Percentiles rank a stretch among this genome's conserved stretches.
Evolutionary conservation across 805 yeast genomes (phyloP).

Genomic region (Candida incommunis): DNA sequence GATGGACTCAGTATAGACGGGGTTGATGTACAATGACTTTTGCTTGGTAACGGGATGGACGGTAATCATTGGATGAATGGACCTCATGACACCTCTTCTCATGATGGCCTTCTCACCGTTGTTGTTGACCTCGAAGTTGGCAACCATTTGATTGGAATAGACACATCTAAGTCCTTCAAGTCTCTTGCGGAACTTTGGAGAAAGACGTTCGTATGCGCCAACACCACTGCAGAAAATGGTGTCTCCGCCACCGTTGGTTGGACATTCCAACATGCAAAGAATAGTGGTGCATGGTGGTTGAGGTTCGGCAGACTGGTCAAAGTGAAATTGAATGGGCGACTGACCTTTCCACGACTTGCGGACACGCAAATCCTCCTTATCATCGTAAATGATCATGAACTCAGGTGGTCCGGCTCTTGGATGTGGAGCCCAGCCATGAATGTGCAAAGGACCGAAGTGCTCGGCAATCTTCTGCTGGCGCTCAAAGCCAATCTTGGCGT

Average conservation of each 20-base stretch:
- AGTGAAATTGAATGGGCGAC: conserved; percentile 41
- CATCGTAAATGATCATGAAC: conserved; percentile 17
- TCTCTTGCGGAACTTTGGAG: conserved; percentile 42
- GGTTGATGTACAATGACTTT: conserved; percentile 30
- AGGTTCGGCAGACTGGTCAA: conserved; percentile 60
- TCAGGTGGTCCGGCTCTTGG: conserved; percentile 45
- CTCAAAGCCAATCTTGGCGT: conserved; percentile 37
- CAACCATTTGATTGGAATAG: conserved; percentile 36
- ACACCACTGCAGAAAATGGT: conserved; percentile 46
- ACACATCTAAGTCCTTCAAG: conserved; percentile 41
- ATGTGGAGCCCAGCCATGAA: conserved; percentile 29
- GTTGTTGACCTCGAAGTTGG: background rate
- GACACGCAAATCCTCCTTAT: conserved; percentile 11
- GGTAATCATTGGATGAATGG: conserved; percentile 36
- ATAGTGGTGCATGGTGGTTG: conserved; percentile 56
- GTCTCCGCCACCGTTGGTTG: conserved; percentile 48
- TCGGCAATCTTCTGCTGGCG: conserved; percentile 46
- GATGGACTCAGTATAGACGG: conserved; percentile 39
- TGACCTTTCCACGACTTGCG: conserved; percentile 17
- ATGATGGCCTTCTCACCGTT: conserved; percentile 17
- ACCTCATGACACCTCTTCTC: conserved; percentile 33
- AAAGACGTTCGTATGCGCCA: conserved; percentile 51
- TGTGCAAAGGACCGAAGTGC: conserved; percentile 47
- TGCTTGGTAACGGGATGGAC: conserved; percentile 36
- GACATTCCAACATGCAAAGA: conserved; percentile 36